phyloP scores from a whole-genome alignment of 2,329 filamentous ascomycete species.

The Falciphora oryzae region DNA sequence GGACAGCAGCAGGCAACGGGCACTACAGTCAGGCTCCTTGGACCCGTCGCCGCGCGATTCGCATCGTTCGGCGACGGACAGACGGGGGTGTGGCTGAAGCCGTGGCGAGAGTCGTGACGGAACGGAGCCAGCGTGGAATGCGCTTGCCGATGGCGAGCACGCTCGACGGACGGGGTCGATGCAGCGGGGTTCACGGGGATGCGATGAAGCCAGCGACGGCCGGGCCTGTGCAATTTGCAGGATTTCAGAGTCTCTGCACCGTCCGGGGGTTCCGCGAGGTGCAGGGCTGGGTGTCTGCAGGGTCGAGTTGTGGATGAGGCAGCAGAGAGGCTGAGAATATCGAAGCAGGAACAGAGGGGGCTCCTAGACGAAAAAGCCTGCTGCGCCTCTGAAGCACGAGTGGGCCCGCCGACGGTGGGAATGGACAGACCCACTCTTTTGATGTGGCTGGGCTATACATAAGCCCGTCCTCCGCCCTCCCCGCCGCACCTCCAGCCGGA shows the following conservation, averaged over 20 bases:
- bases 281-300: background rate
- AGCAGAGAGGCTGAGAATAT: background rate
- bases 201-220: background rate
- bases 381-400: background rate
- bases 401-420: background rate
- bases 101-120: conserved; percentile 26
- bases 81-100: conserved; percentile 25
- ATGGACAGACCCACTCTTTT: background rate
- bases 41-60: conserved; percentile 2
- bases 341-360: background rate
- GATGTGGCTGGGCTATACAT: background rate
- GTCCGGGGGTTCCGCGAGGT: background rate
- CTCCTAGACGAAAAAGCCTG: background rate
- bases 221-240: background rate
- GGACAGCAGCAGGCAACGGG: background rate
- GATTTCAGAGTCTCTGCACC: background rate
- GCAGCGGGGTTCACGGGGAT: background rate
- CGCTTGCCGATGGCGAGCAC: conserved; percentile 1
- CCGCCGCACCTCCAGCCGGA: no score
- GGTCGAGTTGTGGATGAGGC: background rate
- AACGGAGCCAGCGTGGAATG: conserved; percentile 8
- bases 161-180: background rate
- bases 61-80: conserved; percentile 21
- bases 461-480: background rate
- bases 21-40: conserved; percentile 7